Conservation (phyloP, 176 grass and related monocot species). For the Oryza glumipatula region DNA sequence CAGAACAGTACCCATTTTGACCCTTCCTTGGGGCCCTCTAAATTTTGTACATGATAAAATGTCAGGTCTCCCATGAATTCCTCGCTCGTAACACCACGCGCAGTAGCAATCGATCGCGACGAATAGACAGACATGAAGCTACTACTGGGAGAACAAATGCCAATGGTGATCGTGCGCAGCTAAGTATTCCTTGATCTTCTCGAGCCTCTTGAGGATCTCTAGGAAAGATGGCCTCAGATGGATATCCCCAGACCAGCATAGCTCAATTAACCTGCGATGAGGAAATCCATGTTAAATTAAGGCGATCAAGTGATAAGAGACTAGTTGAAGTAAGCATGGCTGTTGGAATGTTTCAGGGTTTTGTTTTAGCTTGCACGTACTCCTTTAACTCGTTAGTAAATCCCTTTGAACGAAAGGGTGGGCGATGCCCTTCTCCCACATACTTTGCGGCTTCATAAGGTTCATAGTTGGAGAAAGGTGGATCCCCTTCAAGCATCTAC, state of each 20-base stretch:
- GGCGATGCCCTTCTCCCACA: conserved; percentile 84
- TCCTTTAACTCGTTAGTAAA: conserved; percentile 73
- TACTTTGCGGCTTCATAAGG: conserved; percentile 95
- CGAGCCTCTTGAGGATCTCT: conserved; percentile 93
- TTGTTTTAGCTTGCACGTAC: conserved; percentile 55
- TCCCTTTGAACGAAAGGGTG: conserved; percentile 73
- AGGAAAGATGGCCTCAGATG: conserved; percentile 86
- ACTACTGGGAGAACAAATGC: conserved; percentile 81
- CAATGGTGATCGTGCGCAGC: conserved; percentile 69
- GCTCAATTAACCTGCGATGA: conserved; percentile 66
- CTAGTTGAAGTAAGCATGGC: not conserved
- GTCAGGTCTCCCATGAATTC: conserved; percentile 30
- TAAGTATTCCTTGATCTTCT: conserved; percentile 80
- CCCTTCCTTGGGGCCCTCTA: not conserved
- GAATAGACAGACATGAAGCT: conserved; percentile 25
- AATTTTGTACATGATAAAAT: conserved; percentile 35
- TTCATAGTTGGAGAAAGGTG: conserved; percentile 85
- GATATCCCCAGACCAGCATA: conserved; percentile 83
- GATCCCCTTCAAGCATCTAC: conserved; percentile 95
- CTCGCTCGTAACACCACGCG: conserved; percentile 9
- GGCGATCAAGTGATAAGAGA: not conserved
- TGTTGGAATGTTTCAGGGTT: not conserved
- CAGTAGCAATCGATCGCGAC: not conserved
- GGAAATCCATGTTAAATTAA: conserved; percentile 28
- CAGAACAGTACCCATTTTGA: conserved; percentile 4